phyloP scores from a whole-genome alignment of 306 rosid genomes.

The Trichosanthes truncata region DNA sequence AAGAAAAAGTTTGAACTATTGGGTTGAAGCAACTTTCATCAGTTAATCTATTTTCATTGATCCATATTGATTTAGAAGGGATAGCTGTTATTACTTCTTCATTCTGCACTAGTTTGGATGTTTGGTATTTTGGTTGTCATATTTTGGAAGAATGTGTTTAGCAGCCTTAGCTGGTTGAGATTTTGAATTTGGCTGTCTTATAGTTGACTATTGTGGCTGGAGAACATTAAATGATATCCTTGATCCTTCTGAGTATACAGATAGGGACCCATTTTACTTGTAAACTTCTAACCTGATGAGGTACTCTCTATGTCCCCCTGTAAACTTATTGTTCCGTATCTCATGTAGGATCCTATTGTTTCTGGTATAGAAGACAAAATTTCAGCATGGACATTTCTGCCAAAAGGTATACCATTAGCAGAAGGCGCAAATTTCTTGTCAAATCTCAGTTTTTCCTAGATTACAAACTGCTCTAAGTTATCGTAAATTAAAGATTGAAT shows the following conservation, averaged over 20 bases:
- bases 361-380: conserved; percentile 92
- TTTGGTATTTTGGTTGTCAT: neutral
- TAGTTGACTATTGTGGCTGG: neutral
- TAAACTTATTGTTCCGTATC: conserved; percentile 14
- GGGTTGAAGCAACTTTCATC: neutral
- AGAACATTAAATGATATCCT: neutral
- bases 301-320: conserved; percentile 1
- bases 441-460: neutral
- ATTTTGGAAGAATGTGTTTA: neutral
- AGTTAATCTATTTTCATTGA: neutral
- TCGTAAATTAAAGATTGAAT: neutral
- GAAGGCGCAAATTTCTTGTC: neutral
- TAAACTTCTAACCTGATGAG: neutral
- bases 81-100: neutral
- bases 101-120: neutral
- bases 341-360: conserved; percentile 72
- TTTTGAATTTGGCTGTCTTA: neutral
- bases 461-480: neutral
- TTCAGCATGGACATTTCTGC: conserved; percentile 94
- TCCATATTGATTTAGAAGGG: neutral
- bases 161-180: neutral
- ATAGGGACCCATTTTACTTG: neutral
- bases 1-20: neutral
- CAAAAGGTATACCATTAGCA: conserved; percentile 57
- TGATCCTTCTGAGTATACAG: neutral